These are phyloP conservation scores for Verticillium nubilum DNA, from an alignment of 2,329 filamentous ascomycete genomes.

Conservation along the genomic window DNA sequence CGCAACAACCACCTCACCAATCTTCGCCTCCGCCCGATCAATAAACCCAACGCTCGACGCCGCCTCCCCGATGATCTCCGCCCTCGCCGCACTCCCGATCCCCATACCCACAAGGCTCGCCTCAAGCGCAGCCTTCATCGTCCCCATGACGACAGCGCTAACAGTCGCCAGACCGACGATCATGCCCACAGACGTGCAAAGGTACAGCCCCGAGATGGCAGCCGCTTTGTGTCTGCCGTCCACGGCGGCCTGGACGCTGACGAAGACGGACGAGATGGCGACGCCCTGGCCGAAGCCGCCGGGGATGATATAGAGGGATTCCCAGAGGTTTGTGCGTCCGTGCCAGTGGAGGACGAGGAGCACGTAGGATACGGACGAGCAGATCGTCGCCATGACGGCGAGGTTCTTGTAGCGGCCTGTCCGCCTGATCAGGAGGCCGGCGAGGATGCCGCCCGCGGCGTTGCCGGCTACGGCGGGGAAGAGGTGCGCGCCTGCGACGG, in stretches of 20 bases:
- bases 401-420: constrained; percentile 56
- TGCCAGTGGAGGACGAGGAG: constrained; percentile 53
- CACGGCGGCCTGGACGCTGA: constrained; percentile 33
- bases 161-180: constrained; percentile 31
- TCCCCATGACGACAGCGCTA: constrained; percentile 24
- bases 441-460: constrained; percentile 54
- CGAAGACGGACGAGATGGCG: constrained; percentile 32
- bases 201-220: constrained; percentile 33
- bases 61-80: constrained; percentile 26
- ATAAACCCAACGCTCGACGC: constrained; percentile 26
- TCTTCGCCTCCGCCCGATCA: constrained; percentile 14
- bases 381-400: constrained; percentile 42
- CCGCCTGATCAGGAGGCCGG: constrained; percentile 48
- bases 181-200: constrained; percentile 26
- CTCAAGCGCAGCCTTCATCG: constrained; percentile 13
- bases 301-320: constrained; percentile 52
- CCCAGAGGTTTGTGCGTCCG: constrained; percentile 47
- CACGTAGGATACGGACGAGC: constrained; percentile 43
- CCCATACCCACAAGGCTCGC: background rate
- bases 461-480: constrained; percentile 64
- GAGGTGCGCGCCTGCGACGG: constrained; percentile 53
- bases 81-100: background rate
- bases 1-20: constrained; percentile 21
- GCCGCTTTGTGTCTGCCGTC: constrained; percentile 28
- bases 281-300: constrained; percentile 32